Evolutionary conservation across 495 filamentous ascomycete species (phyloP).

Genomic region (Aspergillus incahuasiensis): DNA sequence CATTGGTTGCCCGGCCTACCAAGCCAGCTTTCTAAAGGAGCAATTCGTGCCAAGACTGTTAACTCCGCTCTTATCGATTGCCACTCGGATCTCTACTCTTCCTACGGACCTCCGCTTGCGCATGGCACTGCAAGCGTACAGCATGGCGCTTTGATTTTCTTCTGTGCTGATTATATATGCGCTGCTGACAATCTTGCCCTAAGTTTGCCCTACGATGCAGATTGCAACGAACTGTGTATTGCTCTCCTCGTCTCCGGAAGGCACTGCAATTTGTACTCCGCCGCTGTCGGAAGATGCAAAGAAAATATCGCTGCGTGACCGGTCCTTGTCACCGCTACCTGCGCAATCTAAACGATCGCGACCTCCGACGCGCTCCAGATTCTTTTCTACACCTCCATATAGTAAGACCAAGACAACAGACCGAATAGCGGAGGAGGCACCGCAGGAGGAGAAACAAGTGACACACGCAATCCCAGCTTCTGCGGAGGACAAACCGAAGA

Average conservation of each 20-base stretch:
- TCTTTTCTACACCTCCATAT: constrained; percentile 18
- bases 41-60: constrained; percentile 38
- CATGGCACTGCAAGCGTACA: neutral
- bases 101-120: neutral
- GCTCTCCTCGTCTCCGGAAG: constrained; percentile 40
- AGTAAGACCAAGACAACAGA: constrained; percentile 8
- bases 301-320: constrained; percentile 15
- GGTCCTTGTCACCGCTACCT: constrained; percentile 28
- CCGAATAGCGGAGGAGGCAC: constrained; percentile 2
- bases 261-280: constrained; percentile 19
- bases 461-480: constrained; percentile 8
- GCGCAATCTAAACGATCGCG: constrained; percentile 35
- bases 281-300: constrained; percentile 9
- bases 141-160: neutral
- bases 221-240: constrained; percentile 31
- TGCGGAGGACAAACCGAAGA: constrained; percentile 14
- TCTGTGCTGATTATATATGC: neutral
- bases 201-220: constrained; percentile 26
- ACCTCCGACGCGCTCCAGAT: constrained; percentile 26
- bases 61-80: neutral
- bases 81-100: neutral
- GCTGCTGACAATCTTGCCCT: neutral
- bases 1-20: constrained; percentile 37
- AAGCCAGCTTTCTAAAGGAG: constrained; percentile 26
- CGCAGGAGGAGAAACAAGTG: constrained; percentile 10